phyloP scores from a whole-genome alignment of 2,329 filamentous ascomycete species.

The Penicillium griseofulvum region DNA sequence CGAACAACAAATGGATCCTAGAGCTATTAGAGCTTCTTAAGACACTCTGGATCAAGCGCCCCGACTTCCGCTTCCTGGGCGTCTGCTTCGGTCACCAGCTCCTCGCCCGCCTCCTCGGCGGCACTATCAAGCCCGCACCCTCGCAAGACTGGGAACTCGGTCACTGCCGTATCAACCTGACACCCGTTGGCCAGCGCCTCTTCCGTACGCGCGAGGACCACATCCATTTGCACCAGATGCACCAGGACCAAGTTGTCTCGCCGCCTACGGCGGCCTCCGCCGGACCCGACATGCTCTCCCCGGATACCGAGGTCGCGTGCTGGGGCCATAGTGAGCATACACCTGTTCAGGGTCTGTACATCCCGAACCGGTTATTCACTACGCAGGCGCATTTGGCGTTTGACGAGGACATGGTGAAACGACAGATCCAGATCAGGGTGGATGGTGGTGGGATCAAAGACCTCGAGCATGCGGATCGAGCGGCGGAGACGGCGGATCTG shows the following conservation, averaged over 20 bases:
- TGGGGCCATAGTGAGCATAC: slow-evolving; percentile 49
- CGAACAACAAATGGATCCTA: slow-evolving; percentile 45
- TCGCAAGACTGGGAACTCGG: slow-evolving; percentile 49
- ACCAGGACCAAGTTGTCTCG: slow-evolving; percentile 45
- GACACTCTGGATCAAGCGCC: slow-evolving; percentile 51
- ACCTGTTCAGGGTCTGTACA: slow-evolving; percentile 47
- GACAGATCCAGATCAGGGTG: slow-evolving; percentile 46
- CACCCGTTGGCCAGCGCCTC: slow-evolving; percentile 40
- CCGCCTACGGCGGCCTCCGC: slow-evolving; percentile 28
- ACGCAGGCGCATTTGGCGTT: slow-evolving; percentile 50
- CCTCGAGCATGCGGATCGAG: slow-evolving; percentile 37
- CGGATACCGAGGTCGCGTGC: slow-evolving; percentile 48
- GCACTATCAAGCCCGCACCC: slow-evolving; percentile 36
- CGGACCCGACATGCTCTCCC: slow-evolving; percentile 32
- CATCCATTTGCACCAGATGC: slow-evolving; percentile 49
- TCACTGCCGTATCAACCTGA: slow-evolving; percentile 44
- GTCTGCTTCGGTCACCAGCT: slow-evolving; percentile 53
- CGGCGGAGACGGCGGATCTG: slow-evolving; percentile 39
- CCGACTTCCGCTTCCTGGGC: slow-evolving; percentile 51
- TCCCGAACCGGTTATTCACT: slow-evolving; percentile 47
- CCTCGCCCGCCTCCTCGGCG: slow-evolving; percentile 45
- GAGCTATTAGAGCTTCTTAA: slow-evolving; percentile 47
- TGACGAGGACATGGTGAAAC: slow-evolving; percentile 47
- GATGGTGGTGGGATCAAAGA: slow-evolving; percentile 44
- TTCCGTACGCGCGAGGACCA: slow-evolving; percentile 37